Conservation (phyloP, 2,329 filamentous ascomycete species). For the Aspergillus fischeri region DNA sequence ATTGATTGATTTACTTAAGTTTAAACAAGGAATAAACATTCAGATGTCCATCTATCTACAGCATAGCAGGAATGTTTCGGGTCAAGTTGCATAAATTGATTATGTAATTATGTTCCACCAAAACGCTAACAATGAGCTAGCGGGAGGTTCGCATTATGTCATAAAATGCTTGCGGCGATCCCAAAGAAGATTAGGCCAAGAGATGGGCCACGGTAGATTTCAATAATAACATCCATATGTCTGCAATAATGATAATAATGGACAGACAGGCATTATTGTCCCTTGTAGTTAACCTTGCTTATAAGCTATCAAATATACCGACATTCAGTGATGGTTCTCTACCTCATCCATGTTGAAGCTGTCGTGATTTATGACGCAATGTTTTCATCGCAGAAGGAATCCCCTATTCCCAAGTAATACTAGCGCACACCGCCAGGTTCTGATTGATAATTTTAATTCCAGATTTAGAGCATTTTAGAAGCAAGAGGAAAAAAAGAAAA, state of each 20-base stretch:
- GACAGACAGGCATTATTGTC: no score
- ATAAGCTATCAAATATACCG: background rate
- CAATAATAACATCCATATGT: background rate
- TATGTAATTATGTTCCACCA: background rate
- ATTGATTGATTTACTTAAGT: background rate
- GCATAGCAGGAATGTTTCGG: background rate
- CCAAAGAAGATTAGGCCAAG: background rate
- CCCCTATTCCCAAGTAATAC: background rate
- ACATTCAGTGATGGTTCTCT: background rate
- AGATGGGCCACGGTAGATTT: background rate
- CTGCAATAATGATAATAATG: no score
- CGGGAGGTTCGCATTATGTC: conserved; percentile 21
- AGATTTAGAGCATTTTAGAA: background rate
- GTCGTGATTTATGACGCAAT: background rate
- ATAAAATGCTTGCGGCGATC: conserved; percentile 19
- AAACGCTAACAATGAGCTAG: conserved; percentile 11
- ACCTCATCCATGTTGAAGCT: background rate
- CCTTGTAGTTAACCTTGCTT: no score
- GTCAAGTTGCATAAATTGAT: background rate
- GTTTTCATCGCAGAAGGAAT: background rate
- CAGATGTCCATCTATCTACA: background rate
- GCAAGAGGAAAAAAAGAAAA: background rate
- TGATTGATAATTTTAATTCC: background rate
- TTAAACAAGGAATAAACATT: background rate
- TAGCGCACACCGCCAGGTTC: background rate